A percentile compares a stretch with the other conserved stretches of the same genome.
These are phyloP conservation scores for Scytalidium sp. DNA, from an alignment of 2,329 filamentous ascomycete species.

Conservation along the genomic window DNA sequence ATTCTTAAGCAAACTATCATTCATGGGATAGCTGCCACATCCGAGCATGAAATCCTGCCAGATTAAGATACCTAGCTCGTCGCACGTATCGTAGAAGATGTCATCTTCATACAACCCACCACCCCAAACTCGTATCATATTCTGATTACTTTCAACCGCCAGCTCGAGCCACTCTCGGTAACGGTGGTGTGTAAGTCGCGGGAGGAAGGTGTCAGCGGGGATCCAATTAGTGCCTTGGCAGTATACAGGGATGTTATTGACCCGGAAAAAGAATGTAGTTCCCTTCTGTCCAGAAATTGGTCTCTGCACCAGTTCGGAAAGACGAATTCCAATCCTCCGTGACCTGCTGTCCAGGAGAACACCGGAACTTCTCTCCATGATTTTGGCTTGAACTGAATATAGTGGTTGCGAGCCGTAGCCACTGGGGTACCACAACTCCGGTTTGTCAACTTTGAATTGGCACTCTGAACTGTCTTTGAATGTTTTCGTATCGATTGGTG, in stretches of 20 bases:
- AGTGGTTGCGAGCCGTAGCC: constrained; percentile 70
- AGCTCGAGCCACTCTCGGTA: constrained; percentile 58
- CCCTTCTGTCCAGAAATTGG: constrained; percentile 43
- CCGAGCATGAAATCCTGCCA: constrained; percentile 87
- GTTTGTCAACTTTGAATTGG: constrained; percentile 47
- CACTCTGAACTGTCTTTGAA: background rate
- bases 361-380: constrained; percentile 29
- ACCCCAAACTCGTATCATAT: constrained; percentile 65
- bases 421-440: constrained; percentile 71
- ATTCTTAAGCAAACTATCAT: constrained; percentile 54
- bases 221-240: constrained; percentile 66
- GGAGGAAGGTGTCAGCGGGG: constrained; percentile 56
- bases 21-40: constrained; percentile 70
- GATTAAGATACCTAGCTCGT: constrained; percentile 72
- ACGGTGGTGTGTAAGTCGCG: constrained; percentile 47
- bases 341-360: constrained; percentile 36
- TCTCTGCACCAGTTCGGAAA: constrained; percentile 34
- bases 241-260: constrained; percentile 63
- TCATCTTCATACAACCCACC: constrained; percentile 76
- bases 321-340: constrained; percentile 52
- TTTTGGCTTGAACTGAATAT: constrained; percentile 59
- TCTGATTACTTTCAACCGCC: constrained; percentile 56
- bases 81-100: constrained; percentile 70
- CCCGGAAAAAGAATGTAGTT: constrained; percentile 59
- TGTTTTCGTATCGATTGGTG: background rate